Base-by-base conservation (phyloP, 768 basidiomycete species). In the Leccinum imitatum region DNA sequence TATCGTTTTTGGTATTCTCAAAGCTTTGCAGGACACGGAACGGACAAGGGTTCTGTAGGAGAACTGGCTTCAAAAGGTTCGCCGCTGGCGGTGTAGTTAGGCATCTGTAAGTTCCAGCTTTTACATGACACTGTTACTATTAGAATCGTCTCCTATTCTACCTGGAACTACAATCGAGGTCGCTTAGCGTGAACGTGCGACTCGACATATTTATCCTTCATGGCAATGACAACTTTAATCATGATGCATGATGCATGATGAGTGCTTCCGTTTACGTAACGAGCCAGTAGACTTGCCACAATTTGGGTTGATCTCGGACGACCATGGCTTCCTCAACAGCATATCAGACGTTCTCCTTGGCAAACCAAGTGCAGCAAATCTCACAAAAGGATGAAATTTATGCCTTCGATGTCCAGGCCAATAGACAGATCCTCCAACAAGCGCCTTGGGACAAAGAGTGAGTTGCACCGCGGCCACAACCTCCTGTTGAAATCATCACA, bases 371-470 rank as follows among this genome's bases (percentile, higher is more conserved):
- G 25, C 72, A 81, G 25, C 84, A 91, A 51, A 73, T 93, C 53
- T 83, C 88, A 0, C 82, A 86, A 6, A 84, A 91, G 67, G 92
- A 94, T 69, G 84, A 87, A 69, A 91, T 95, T 54, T 93, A 87
- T 76, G 82, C 79, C 31, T 93, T 83, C 62, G 89, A 93, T 71
- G 77, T 76, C 10, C 86, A 84, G 27, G 87, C 80, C n/a, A 83
- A 93, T 73, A 84, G 73, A 68, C 76, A 78, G 55, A 82, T 93
- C 61, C 84, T 87, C 64, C 76, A 81, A 39, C 87, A 88, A 64
- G 78, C 82, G 25, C 93, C 92, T 30, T 99, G 96, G 96, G 80
- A 80, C 59, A 84, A 85, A 68, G 96, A 98, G 95, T 95, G 63
- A 70, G 84, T 79, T 79, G 8, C 21, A 25, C 14, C 21, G 4